phyloP scores from a whole-genome alignment of 1,139 yeast species.

The Sugiyamaella novakii region DNA sequence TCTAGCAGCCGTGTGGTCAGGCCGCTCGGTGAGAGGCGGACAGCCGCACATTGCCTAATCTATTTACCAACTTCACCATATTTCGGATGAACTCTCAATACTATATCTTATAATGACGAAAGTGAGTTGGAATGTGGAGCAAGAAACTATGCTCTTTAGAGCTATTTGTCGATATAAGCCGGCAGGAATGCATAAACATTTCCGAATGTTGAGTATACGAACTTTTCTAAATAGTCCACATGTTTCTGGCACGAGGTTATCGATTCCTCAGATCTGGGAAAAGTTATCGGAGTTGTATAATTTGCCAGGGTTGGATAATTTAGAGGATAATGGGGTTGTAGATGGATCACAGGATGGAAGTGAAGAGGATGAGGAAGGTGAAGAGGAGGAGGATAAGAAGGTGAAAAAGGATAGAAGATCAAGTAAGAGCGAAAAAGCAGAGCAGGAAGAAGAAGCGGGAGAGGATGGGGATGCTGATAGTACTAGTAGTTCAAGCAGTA shows the following conservation, averaged over 20 bases:
- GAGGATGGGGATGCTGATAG: conserved; percentile 21
- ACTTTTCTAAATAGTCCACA: conserved; percentile 51
- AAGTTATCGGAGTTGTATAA: conserved; percentile 58
- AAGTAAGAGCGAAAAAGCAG: conserved; percentile 18
- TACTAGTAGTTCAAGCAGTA: conserved; percentile 29
- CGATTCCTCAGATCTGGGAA: conserved; percentile 58
- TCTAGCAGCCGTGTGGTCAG: no score
- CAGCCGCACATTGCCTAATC: no score
- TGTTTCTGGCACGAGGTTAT: conserved; percentile 38
- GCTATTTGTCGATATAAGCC: conserved; percentile 74
- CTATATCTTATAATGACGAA: no score
- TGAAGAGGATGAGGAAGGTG: conserved; percentile 16
- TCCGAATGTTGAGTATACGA: conserved; percentile 59
- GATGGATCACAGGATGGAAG: conserved; percentile 15
- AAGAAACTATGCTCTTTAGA: conserved; percentile 65
- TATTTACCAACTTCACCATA: no score
- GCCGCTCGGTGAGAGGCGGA: no score
- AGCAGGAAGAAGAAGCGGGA: conserved; percentile 16
- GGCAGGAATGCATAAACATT: conserved; percentile 59
- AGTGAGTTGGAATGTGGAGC: conserved; percentile 68
- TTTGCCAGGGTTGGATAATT: conserved; percentile 55
- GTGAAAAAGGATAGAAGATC: background rate
- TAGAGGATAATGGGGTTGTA: conserved; percentile 45
- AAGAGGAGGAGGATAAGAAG: conserved; percentile 15
- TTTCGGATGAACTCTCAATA: no score